Conservation (phyloP, 495 filamentous ascomycete genomes). For the Penicillium coffeae region DNA sequence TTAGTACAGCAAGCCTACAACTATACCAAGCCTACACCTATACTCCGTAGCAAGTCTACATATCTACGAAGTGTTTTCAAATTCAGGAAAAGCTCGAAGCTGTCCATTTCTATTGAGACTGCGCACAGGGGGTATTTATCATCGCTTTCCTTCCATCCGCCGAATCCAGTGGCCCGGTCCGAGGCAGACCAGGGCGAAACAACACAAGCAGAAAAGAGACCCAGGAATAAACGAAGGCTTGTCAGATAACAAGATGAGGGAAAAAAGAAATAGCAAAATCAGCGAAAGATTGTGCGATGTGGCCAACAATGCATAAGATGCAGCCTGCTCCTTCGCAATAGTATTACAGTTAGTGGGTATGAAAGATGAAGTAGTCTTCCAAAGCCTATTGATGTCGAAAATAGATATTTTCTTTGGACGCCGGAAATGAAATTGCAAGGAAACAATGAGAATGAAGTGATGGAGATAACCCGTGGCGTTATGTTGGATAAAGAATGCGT, state of each 20-base stretch:
- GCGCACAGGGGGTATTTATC: constrained; percentile 27
- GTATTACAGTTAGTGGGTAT: constrained; percentile 27
- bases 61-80: too few relatives aligned
- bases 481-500: background rate
- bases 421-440: constrained; percentile 9
- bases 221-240: constrained; percentile 17
- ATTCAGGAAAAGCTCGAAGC: constrained; percentile 10
- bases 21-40: too few relatives aligned
- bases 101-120: constrained; percentile 24
- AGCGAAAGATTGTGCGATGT: constrained; percentile 16
- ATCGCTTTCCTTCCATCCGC: constrained; percentile 12
- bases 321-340: constrained; percentile 16
- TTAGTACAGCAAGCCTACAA: too few relatives aligned
- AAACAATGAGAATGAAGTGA: background rate
- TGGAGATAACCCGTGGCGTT: constrained; percentile 1
- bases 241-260: constrained; percentile 11
- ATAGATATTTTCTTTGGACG: constrained; percentile 10
- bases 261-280: constrained; percentile 9
- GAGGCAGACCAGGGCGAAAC: constrained; percentile 11
- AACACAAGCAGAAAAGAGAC: constrained; percentile 19
- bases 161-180: constrained; percentile 7
- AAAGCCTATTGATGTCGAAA: constrained; percentile 5
- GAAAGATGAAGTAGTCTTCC: constrained; percentile 2
- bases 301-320: constrained; percentile 12
- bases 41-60: too few relatives aligned